Conservation (phyloP, 2,329 filamentous ascomycete species). For the Stachybotrys echinatus region DNA sequence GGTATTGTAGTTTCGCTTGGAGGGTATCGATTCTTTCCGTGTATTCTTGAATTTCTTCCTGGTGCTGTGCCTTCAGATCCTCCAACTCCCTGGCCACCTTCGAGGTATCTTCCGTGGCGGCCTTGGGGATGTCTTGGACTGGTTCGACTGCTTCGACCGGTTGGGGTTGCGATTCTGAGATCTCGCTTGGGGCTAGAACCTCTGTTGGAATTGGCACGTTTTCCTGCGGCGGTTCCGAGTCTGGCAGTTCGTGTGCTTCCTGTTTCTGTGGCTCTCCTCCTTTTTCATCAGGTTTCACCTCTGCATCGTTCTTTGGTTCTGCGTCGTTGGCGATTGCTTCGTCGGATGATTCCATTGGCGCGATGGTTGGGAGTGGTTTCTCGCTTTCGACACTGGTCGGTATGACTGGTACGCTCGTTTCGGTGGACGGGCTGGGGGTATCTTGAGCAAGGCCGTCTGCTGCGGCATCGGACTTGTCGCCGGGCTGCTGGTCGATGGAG, state of each 20-base stretch:
- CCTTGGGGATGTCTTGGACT: not conserved
- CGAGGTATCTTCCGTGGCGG: not conserved
- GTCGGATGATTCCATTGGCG: too few relatives aligned
- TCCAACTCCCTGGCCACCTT: constrained; percentile 13
- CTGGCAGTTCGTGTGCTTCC: not conserved
- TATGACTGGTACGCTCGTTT: not conserved
- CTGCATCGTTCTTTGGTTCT: not conserved
- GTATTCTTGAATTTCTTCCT: constrained; percentile 78
- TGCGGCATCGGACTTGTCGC: not conserved
- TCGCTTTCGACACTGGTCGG: too few relatives aligned
- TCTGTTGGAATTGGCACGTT: too few relatives aligned
- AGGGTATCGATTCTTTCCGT: constrained; percentile 88
- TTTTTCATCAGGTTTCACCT: not conserved
- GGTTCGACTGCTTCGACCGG: not conserved
- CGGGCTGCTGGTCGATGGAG: constrained; percentile 6
- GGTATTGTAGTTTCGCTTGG: constrained; percentile 83
- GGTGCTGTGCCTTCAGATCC: constrained; percentile 38
- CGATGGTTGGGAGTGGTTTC: too few relatives aligned
- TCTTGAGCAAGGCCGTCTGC: not conserved
- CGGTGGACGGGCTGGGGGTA: not conserved
- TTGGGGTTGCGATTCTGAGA: too few relatives aligned
- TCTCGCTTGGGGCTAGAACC: too few relatives aligned
- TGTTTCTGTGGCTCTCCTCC: not conserved
- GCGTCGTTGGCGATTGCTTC: not conserved
- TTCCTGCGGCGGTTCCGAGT: not conserved